Evolutionary conservation across 2,329 filamentous ascomycete species (phyloP).

Genomic region (Cladosporium halotolerans): DNA sequence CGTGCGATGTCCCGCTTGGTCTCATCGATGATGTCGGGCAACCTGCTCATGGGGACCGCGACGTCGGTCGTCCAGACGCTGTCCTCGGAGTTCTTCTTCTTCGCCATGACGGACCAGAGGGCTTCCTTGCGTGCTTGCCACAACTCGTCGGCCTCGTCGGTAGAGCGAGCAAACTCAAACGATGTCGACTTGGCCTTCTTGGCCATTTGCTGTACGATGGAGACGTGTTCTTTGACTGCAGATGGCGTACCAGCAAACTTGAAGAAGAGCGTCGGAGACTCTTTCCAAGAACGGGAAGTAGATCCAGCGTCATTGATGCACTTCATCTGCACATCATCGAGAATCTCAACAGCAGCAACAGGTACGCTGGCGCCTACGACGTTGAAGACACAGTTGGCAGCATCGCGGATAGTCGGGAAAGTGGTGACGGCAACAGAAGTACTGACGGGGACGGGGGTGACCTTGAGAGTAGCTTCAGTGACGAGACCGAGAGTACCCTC

Average conservation of each 20-base stretch:
- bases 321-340: constrained; percentile 86
- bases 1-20: constrained; percentile 61
- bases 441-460: constrained; percentile 72
- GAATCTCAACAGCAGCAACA: constrained; percentile 84
- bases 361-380: constrained; percentile 77
- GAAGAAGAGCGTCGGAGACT: constrained; percentile 66
- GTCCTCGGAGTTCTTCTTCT: constrained; percentile 52
- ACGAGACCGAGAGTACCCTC: constrained; percentile 89
- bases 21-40: constrained; percentile 70
- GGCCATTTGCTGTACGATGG: constrained; percentile 57
- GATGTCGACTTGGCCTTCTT: constrained; percentile 55
- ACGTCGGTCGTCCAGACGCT: constrained; percentile 77
- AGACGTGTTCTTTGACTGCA: constrained; percentile 73
- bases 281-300: constrained; percentile 60
- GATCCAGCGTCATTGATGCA: constrained; percentile 63
- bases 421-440: constrained; percentile 71
- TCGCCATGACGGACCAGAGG: constrained; percentile 65
- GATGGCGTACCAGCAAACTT: constrained; percentile 64
- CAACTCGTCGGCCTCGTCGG: constrained; percentile 60
- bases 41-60: constrained; percentile 64
- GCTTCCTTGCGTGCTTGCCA: constrained; percentile 73
- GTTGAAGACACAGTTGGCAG: constrained; percentile 70
- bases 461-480: constrained; percentile 82
- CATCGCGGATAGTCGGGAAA: constrained; percentile 60
- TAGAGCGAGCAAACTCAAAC: constrained; percentile 62